Evolutionary conservation across 495 filamentous ascomycete genomes (phyloP), one percentile per base, ranked within the genome.

Genomic region (Penicillium macrosclerotiorum): DNA sequence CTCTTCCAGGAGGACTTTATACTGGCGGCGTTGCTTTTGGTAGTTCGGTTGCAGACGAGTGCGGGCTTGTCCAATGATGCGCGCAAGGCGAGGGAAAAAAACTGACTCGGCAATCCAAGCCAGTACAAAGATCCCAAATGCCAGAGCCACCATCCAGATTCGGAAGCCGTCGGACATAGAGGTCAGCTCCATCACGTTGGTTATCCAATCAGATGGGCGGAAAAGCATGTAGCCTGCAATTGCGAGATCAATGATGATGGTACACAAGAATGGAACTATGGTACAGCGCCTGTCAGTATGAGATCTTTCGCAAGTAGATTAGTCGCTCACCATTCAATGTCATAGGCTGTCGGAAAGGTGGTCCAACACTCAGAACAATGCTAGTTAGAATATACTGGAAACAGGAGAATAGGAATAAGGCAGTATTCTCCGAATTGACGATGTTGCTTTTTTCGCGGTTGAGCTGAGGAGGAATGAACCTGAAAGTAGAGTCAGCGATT

Each of bases 341-440:
- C 76, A 95, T 90, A 8, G 82, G 72, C 57, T 90, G 86, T 37
- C 94, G 75, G 67, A 94, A 99, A 7, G 94, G 94, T 13, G 80
- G 79, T 5, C 94, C 94, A 32, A 92, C 88, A 53, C 85, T 96
- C 11, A 97, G 74, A 11, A 97, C 86, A 44, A 96, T 75, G 11
- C 86, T 94, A 1, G 88, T 81, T 25, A 95, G 73, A 30, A 93
- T 91, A 65, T 99, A 99, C 64, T 97, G 91, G 59, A 88, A 97
- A 55, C 89, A 95, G 1, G 89, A 95, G 17, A 90, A 71, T 34
- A 96, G 67, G 67, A 96, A 99, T 13, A 99, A 69, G 0, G 84
- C 79, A 0, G 90, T 94, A 54, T 97, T 96, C 60, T 96, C 85
- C 9, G 90, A 96, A 55, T 97, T 97, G 43, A 80, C 72, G 38